Evolutionary conservation across 345 rosid genomes (phyloP).

Genomic region (Heritiera littoralis): DNA sequence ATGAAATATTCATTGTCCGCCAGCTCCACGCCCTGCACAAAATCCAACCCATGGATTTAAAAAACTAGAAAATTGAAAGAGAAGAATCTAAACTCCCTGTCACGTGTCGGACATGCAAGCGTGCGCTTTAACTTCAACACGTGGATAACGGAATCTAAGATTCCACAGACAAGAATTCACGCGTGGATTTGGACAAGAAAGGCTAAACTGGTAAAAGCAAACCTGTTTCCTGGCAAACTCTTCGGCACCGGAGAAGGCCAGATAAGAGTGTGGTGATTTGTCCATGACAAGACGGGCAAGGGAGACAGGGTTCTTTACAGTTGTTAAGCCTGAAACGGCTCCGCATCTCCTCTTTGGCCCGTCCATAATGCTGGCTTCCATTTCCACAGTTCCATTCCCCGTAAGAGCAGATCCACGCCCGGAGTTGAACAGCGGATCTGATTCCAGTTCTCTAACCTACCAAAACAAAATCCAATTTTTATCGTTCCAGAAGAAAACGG

Average conservation of each 20-base stretch:
- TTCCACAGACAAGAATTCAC: background rate
- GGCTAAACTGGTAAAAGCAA: constrained; percentile 23
- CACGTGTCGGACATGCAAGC: background rate
- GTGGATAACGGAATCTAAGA: constrained; percentile 15
- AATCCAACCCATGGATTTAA: background rate
- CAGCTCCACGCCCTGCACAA: constrained; percentile 68
- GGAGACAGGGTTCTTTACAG: constrained; percentile 86
- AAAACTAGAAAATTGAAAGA: too few relatives aligned
- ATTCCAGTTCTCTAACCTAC: constrained; percentile 83
- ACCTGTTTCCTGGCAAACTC: constrained; percentile 87
- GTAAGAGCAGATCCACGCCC: constrained; percentile 97
- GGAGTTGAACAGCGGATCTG: constrained; percentile 91
- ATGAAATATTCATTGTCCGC: constrained; percentile 81
- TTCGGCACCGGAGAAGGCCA: constrained; percentile 90
- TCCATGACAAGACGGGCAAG: constrained; percentile 98
- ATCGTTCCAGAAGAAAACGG: background rate
- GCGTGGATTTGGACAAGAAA: background rate
- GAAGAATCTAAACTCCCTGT: background rate
- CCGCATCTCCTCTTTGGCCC: constrained; percentile 86
- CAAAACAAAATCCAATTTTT: background rate
- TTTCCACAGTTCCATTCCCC: constrained; percentile 86
- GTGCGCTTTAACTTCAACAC: background rate
- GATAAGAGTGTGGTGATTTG: constrained; percentile 91
- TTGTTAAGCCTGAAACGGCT: constrained; percentile 84
- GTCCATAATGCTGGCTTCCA: constrained; percentile 99